These are phyloP conservation scores for Adiantum capillusveneris DNA, from an alignment of 75 land plant genomes.

Conservation along the genomic window DNA sequence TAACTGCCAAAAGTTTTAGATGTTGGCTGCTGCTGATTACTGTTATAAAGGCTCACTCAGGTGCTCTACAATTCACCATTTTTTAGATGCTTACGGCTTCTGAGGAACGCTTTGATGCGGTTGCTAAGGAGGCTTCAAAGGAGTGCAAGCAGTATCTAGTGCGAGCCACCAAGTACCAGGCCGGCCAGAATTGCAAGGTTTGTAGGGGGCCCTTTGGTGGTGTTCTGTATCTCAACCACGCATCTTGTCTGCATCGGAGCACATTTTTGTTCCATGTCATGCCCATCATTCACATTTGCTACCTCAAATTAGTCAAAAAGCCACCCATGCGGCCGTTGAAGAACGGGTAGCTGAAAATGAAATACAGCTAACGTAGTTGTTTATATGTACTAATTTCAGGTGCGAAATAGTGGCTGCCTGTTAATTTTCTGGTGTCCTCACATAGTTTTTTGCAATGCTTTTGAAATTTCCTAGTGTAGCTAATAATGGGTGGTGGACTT, in stretches of 20 bases:
- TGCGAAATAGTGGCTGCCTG: too few relatives aligned
- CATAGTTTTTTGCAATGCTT: too few relatives aligned
- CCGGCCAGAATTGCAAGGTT: constrained; percentile 30
- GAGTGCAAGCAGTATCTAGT: constrained; percentile 18
- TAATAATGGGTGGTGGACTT: background rate
- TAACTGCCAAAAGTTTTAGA: constrained; percentile 3
- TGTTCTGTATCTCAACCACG: too few relatives aligned
- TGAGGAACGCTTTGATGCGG: constrained; percentile 20
- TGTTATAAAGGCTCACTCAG: background rate
- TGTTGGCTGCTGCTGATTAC: background rate
- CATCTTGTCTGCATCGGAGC: too few relatives aligned
- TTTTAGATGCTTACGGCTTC: constrained; percentile 40
- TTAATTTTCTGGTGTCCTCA: too few relatives aligned
- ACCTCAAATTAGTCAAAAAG: too few relatives aligned
- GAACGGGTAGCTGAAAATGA: background rate
- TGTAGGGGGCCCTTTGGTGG: background rate
- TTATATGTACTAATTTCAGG: background rate
- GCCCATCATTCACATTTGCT: too few relatives aligned
- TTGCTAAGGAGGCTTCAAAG: constrained; percentile 17
- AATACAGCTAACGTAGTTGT: too few relatives aligned
- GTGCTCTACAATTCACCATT: background rate
- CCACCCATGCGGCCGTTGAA: background rate
- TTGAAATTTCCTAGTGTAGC: too few relatives aligned
- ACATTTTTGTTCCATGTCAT: too few relatives aligned
- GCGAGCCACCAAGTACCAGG: constrained; percentile 35